phyloP scores from a whole-genome alignment of 495 filamentous ascomycete genomes.

The Monascus purpureus region DNA sequence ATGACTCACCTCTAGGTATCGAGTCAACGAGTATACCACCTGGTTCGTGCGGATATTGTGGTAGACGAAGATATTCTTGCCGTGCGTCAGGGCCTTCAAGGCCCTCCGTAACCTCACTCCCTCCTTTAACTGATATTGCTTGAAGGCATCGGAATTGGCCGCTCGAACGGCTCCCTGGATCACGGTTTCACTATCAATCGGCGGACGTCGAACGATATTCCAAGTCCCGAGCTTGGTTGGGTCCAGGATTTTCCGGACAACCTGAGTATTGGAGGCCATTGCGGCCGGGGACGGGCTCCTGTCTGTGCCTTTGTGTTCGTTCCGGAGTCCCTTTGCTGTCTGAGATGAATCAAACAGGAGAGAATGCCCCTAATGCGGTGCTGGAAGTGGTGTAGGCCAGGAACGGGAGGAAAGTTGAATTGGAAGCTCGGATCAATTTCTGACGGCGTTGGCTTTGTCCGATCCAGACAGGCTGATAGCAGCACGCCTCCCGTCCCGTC shows the following conservation, averaged over 20 bases:
- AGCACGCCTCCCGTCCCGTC: too few relatives aligned
- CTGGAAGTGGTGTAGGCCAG: too few relatives aligned
- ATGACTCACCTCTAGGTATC: constrained; percentile 48
- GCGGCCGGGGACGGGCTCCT: constrained; percentile 15
- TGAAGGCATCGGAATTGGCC: constrained; percentile 28
- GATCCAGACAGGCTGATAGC: too few relatives aligned
- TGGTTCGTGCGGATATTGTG: constrained; percentile 68
- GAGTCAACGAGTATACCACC: constrained; percentile 66
- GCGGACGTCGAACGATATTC: constrained; percentile 27
- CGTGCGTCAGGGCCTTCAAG: constrained; percentile 35
- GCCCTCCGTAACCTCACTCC: constrained; percentile 31
- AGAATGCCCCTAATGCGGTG: too few relatives aligned
- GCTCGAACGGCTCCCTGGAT: constrained; percentile 28
- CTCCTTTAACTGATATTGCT: constrained; percentile 22
- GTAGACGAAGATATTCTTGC: constrained; percentile 70
- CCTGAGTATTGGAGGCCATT: constrained; percentile 23
- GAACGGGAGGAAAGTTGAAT: background rate
- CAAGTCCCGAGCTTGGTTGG: constrained; percentile 30
- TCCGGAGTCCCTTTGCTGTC: background rate
- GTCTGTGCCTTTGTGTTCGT: background rate
- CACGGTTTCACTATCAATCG: constrained; percentile 19
- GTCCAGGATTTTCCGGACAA: constrained; percentile 25
- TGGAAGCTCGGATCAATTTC: constrained; percentile 15
- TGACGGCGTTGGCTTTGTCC: constrained; percentile 1
- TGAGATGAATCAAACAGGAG: constrained; percentile 3